Conservation (phyloP, 2,329 filamentous ascomycete genomes). For the Paecilomyces dactylethromorphus region DNA sequence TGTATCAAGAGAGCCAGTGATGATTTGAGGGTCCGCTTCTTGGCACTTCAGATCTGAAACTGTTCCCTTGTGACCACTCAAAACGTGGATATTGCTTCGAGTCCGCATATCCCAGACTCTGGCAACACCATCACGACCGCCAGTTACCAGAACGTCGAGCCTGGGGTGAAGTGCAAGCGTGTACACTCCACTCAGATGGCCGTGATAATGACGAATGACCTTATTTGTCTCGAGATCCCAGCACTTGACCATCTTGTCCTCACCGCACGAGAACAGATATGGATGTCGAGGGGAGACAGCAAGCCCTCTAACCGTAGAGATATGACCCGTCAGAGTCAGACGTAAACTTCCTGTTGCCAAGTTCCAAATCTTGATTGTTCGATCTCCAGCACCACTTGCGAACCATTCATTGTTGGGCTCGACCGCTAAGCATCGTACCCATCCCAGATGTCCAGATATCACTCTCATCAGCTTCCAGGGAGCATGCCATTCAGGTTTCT, state of each 20-base stretch:
- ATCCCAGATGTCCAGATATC: constrained; percentile 91
- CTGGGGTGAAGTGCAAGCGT: constrained; percentile 89
- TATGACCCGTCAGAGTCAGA: constrained; percentile 87
- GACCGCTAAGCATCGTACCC: constrained; percentile 83
- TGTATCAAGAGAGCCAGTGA: constrained; percentile 84
- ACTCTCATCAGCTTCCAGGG: constrained; percentile 99
- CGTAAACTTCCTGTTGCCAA: constrained; percentile 77
- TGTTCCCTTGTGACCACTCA: constrained; percentile 84
- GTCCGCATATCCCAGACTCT: constrained; percentile 99
- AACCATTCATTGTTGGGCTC: constrained; percentile 98
- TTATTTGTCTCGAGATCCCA: constrained; percentile 99
- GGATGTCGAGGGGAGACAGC: constrained; percentile 91
- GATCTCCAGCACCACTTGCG: constrained; percentile 86
- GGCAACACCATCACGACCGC: constrained; percentile 87
- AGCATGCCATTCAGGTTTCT: constrained; percentile 89
- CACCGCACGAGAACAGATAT: constrained; percentile 94
- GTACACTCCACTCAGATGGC: constrained; percentile 93
- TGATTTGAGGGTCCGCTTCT: constrained; percentile 93
- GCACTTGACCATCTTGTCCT: constrained; percentile 99
- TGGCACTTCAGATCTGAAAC: constrained; percentile 87
- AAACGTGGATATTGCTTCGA: constrained; percentile 87
- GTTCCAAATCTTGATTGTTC: constrained; percentile 99
- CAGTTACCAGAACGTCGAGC: constrained; percentile 88
- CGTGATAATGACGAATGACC: constrained; percentile 95
- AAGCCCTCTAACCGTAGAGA: constrained; percentile 84